A percentile compares a stretch with the other conserved stretches of the same genome.
These are phyloP conservation scores for Candida peoriensis DNA, from an alignment of 805 yeast species.

Conservation along the genomic window DNA sequence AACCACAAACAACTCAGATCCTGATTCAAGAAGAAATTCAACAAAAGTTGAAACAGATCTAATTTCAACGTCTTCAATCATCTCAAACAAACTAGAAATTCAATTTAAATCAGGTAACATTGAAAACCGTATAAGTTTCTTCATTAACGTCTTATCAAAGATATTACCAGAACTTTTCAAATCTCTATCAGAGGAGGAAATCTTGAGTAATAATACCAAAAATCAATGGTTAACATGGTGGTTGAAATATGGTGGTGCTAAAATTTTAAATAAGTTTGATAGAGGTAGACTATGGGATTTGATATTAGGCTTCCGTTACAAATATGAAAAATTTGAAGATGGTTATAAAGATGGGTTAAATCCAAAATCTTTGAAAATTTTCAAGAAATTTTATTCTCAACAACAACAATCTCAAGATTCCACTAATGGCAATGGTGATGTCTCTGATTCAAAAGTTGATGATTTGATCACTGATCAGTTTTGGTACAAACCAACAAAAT, in stretches of 20 bases:
- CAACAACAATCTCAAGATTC: conserved; percentile 1
- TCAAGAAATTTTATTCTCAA: conserved; percentile 17
- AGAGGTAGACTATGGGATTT: conserved; percentile 90
- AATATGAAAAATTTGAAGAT: conserved; percentile 20
- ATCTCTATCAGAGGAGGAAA: conserved; percentile 76
- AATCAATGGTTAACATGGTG: conserved; percentile 95
- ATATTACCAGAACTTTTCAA: conserved; percentile 70
- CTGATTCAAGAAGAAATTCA: conserved; percentile 8
- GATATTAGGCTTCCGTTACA: conserved; percentile 69
- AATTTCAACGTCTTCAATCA: neutral
- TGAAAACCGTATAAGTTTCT: conserved; percentile 63
- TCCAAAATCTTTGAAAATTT: conserved; percentile 16
- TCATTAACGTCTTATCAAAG: conserved; percentile 56
- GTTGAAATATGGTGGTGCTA: conserved; percentile 87
- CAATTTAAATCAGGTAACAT: conserved; percentile 53
- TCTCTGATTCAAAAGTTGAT: conserved; percentile 8
- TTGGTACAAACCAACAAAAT: conserved; percentile 18
- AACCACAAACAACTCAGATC: no score
- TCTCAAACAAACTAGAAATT: conserved; percentile 24
- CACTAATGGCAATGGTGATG: conserved; percentile 5
- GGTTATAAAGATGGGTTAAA: conserved; percentile 8
- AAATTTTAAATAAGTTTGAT: conserved; percentile 75
- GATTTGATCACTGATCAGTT: conserved; percentile 13
- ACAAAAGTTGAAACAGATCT: neutral
- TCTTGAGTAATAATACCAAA: conserved; percentile 55